Evolutionary conservation across 1,284 basidiomycete species (phyloP), one percentile per base, ranked within the genome.

Genomic region (Mrakiaceae sp.): DNA sequence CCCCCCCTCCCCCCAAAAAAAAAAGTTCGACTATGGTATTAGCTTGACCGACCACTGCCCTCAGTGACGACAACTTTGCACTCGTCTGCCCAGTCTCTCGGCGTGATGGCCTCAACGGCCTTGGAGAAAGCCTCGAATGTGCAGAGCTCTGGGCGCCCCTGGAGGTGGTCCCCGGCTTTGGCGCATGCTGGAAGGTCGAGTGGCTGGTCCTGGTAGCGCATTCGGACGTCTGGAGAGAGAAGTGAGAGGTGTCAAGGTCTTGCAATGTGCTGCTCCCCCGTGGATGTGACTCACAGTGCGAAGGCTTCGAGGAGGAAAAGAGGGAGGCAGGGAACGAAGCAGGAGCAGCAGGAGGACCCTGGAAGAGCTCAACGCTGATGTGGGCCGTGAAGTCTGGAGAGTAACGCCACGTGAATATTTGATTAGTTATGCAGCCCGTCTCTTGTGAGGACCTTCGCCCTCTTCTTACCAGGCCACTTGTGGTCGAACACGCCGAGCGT

Each of bases 401-500:
- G 48, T 7, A 59, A n/a, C 10, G 16, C 7, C 39, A 40, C 3
- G n/a, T 4, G 11, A 11, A 6, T 7, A 63, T 9, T 47, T 48
- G 39, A 14, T 27, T 2, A 27, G 27, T 27, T 54, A 54, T 11
- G 52, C 42, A 14, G 52, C 8, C 27, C 27, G 27, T 27, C 27
- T 27, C 27, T 27, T 27, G 27, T 27, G 27, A 27, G 27, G 27
- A 27, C 27, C 27, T 27, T 27, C 27, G 27, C 27, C 27, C 27
- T 27, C 27, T 27, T 27, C 51, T 52, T 51, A 61, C 54, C 54
- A 39, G 73, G 73, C 73, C 73, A 88, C 83, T 81, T 82, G 4
- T 87, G 81, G 70, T 90, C 87, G 73, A 84, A 90, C 2, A 85
- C 84, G 68, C 88, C 88, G 3, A 91, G 77, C 2, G 87, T 86